Base-by-base conservation (phyloP, 192 early-diverging fungal species). In the Dissophora ornata region DNA sequence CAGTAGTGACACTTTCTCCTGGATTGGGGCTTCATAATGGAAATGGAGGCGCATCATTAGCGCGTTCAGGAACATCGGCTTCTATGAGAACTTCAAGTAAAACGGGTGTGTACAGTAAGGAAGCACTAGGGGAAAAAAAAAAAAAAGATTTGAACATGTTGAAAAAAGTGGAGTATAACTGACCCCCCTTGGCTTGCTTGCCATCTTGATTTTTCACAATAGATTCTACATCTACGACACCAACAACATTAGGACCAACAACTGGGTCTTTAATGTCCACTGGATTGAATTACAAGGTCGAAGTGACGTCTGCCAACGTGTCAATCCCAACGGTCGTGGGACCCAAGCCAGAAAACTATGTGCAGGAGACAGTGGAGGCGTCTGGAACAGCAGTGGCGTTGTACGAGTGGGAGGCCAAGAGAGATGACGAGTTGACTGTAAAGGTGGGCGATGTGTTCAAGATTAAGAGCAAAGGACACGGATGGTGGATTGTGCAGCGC, bases 401-500 rank as follows among this genome's bases (percentile, higher is more conserved):
- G 5, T 91, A 88, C 64, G 85, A 87, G 36, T 90, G 89, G 80
- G 77, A 80, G 28, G 84, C 87, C 0, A 71, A 85, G 45, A 68
- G 83, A 16, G 84, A 81, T 10, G 90, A 89, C 55, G 90, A 91
- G 62, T 34, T 90, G 46, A 74, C 84, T 47, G 86, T 91, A 7
- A 67, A 65, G 25, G 86, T 90, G 38, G 90, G 90, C 40, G 89
- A 89, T 57, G 71, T 81, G 40, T 88, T 90, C 68, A 77, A 67
- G 45, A 88, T 91, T 45, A 70, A 83, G 34, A 79, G 69, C 29
- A 82, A 81, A 54, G 85, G 87, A 8, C 66, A 73, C 13, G 89
- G 84, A 41, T 90, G 90, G 89, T 88, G 84, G 70, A 63, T 82
- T 10, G 89, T 87, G 25, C 84, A 89, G 53, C 70, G 82, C 24